A percentile compares a stretch with the other conserved stretches of the same genome.
These are phyloP conservation scores for Backusella tarrabulga DNA, from an alignment of 192 early-diverging fungal species.

Conservation along the genomic window DNA sequence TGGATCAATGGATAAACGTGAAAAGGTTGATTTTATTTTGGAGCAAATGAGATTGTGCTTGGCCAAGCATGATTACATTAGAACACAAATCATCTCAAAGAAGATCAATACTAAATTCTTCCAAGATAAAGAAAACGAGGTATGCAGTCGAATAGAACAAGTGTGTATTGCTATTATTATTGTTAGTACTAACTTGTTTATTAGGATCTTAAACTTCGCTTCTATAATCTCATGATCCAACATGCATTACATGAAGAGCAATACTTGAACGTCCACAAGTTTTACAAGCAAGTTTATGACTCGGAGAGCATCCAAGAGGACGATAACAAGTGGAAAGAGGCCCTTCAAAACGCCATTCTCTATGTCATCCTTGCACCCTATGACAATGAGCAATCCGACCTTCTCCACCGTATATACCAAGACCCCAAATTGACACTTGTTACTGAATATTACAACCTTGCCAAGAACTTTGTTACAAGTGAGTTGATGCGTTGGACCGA, in stretches of 20 bases:
- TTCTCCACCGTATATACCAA: slow-evolving; percentile 82
- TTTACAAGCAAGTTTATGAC: slow-evolving; percentile 89
- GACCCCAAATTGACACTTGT: slow-evolving; percentile 82
- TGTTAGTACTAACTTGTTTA: background rate
- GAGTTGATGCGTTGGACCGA: slow-evolving; percentile 97
- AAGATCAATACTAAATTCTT: slow-evolving; percentile 98
- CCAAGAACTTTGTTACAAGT: slow-evolving; percentile 84
- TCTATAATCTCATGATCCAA: slow-evolving; percentile 95
- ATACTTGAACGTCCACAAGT: slow-evolving; percentile 90
- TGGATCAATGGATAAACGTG: slow-evolving; percentile 97
- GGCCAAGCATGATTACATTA: slow-evolving; percentile 88
- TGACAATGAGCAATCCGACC: slow-evolving; percentile 95
- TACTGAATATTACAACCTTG: slow-evolving; percentile 62
- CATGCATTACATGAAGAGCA: slow-evolving; percentile 88
- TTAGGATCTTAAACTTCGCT: slow-evolving; percentile 92
- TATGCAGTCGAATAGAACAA: slow-evolving; percentile 13
- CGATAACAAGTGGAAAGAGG: slow-evolving; percentile 70
- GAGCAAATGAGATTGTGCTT: slow-evolving; percentile 97
- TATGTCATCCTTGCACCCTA: slow-evolving; percentile 90
- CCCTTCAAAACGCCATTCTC: slow-evolving; percentile 77
- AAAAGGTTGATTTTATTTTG: slow-evolving; percentile 99
- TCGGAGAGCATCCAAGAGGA: slow-evolving; percentile 81
- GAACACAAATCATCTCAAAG: slow-evolving; percentile 91
- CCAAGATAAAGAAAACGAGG: slow-evolving; percentile 72
- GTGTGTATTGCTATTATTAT: too few species aligned